phyloP scores from a whole-genome alignment of 1,284 basidiomycete genomes.

The Anthracocystis panici-leucophaei region DNA sequence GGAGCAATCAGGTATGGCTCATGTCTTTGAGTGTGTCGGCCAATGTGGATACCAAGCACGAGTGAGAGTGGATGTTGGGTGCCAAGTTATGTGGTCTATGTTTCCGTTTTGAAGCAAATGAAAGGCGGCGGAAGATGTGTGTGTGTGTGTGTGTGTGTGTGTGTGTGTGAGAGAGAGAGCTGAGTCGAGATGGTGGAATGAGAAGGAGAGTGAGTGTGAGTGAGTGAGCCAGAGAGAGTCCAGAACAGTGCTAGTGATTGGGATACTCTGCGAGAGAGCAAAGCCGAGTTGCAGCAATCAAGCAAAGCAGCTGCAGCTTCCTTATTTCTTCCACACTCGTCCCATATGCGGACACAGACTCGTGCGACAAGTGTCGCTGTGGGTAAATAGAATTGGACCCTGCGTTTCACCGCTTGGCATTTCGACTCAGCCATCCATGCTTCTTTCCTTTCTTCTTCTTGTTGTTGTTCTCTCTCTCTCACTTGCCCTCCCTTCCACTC shows the following conservation, averaged over 20 bases:
- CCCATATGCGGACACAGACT: not conserved
- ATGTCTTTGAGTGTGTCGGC: not conserved
- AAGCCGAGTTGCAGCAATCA: not conserved
- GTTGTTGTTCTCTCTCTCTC: too few species aligned
- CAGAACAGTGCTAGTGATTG: not conserved
- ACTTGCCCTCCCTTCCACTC: not conserved
- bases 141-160: too few species aligned
- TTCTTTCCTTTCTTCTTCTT: not conserved
- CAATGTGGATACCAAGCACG: not conserved
- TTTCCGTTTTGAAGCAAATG: too few species aligned
- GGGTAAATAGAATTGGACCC: too few species aligned
- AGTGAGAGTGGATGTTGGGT: not conserved
- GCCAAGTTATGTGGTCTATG: not conserved
- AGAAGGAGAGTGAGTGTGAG: too few species aligned
- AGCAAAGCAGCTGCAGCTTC: not conserved
- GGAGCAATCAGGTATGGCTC: constrained; percentile 3
- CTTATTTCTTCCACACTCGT: not conserved
- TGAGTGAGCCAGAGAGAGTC: not conserved
- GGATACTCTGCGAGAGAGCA: not conserved
- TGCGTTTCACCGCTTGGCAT: constrained; percentile 1
- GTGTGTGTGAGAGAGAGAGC: too few species aligned
- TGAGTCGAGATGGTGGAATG: too few species aligned
- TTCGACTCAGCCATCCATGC: constrained; percentile 6
- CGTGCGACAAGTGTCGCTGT: constrained; percentile 3
- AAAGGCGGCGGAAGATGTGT: too few species aligned